Conservation (phyloP, 768 basidiomycete genomes). For the Gymnopilus dilepis region DNA sequence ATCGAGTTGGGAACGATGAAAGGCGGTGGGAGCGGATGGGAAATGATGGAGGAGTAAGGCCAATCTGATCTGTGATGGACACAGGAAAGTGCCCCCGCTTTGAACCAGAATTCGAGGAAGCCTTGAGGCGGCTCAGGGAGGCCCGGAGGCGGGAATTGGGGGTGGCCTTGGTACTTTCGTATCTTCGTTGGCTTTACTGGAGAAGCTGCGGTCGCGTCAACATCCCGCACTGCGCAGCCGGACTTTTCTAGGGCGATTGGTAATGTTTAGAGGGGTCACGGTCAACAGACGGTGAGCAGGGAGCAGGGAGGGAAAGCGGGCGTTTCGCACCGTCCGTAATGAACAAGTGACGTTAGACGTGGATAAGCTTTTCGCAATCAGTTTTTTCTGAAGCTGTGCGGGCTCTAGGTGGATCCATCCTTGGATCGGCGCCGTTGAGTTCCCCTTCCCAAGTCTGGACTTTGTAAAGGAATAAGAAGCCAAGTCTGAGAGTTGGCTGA, state of each 20-base stretch:
- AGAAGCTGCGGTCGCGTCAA: not conserved
- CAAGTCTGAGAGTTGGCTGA: not conserved
- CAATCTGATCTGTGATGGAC: not conserved
- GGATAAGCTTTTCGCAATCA: not conserved
- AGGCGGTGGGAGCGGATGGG: not conserved
- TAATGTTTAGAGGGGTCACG: not conserved
- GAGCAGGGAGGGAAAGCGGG: not conserved
- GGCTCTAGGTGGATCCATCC: conserved; percentile 1
- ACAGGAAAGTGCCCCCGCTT: not conserved
- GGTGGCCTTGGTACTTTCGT: not conserved
- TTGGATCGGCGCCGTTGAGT: not conserved
- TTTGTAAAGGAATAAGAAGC: not conserved
- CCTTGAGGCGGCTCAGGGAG: conserved; percentile 3
- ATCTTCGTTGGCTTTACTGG: not conserved
- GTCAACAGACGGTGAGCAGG: not conserved
- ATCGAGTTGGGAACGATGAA: not conserved
- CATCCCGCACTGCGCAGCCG: not conserved
- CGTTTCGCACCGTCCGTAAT: not conserved
- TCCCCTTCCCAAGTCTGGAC: not conserved
- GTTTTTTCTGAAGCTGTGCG: not conserved
- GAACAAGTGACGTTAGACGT: not conserved
- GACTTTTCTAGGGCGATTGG: not conserved
- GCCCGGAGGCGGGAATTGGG: not conserved
- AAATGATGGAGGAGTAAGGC: not conserved
- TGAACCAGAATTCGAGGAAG: not conserved